phyloP scores from a whole-genome alignment of 805 yeast species.

The Danielozyma ontarioensis region DNA sequence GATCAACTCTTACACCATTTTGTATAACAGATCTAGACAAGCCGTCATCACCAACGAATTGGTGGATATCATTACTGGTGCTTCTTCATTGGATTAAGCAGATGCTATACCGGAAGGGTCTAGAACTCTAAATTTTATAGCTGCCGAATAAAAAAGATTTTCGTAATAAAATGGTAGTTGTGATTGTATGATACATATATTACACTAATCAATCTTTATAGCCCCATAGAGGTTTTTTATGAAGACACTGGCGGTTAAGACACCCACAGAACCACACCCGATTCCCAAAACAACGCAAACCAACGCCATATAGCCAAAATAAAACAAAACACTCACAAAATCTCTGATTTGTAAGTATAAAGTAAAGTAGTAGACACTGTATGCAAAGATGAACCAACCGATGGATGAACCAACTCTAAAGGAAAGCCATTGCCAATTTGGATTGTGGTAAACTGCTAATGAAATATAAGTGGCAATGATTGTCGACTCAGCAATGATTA shows the following conservation, averaged over 20 bases:
- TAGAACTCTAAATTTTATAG: too few relatives aligned
- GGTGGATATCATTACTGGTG: constrained; percentile 99
- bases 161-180: too few relatives aligned
- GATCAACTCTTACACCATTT: constrained; percentile 93
- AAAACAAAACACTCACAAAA: constrained; percentile 60
- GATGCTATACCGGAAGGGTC: too few relatives aligned
- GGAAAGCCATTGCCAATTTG: constrained; percentile 81
- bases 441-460: constrained; percentile 47
- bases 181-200: not conserved
- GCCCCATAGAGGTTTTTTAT: constrained; percentile 58
- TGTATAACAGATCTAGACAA: constrained; percentile 99
- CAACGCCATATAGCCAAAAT: constrained; percentile 66
- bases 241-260: constrained; percentile 61
- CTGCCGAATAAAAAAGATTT: too few relatives aligned
- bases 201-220: constrained; percentile 46
- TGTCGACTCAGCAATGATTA: constrained; percentile 67
- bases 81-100: constrained; percentile 86
- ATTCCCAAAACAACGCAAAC: constrained; percentile 59
- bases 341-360: constrained; percentile 57
- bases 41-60: constrained; percentile 98
- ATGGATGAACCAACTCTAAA: constrained; percentile 66
- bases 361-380: constrained; percentile 63
- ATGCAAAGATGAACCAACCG: constrained; percentile 64
- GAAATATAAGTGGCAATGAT: constrained; percentile 64
- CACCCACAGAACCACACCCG: constrained; percentile 72